Evolutionary conservation across 148 eudicot species (phyloP), one percentile per base, ranked within the genome.

Genomic region (Camellia granthamiana): DNA sequence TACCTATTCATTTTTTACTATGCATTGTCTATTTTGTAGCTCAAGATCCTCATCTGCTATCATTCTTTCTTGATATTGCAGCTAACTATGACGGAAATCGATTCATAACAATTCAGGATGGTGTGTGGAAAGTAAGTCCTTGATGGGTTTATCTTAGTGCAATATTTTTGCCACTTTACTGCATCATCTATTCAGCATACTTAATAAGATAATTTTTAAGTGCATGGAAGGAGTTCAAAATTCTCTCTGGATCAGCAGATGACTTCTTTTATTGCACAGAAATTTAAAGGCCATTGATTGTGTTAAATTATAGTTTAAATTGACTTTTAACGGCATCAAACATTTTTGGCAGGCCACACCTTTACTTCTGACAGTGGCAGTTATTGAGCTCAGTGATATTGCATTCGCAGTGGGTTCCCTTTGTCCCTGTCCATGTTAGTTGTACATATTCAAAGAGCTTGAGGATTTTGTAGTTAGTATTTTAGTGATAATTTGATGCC

Each of bases 311-410:
- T 76, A 79, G 81, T 51, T 76, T 79, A 62, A 74, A 67, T 86
- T 88, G 85, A 85, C 86, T 83, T 88, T 95, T 95, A 92, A 95
- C 94, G 87, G 94, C 81, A 59, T 89, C 84, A 77, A 87, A 87
- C 79, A 30, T 73, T 93, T 93, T 92, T 93, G 97, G 90, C 99
- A 95, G 99, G 99, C 97, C 77, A 93, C 99, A 83, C 99, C 99
- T 68, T 90, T 95, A 83, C 97, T 95, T 87, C 91, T 95, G 74
- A 90, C 97, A 1, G 99, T 95, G 71, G 99, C 99, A 56, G 97
- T 95, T 70, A 91, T 95, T 82, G 97, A 95, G 83, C 90, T 95
- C 88, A 95, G 99, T 88, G 99, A 95, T 82, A 93, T 95, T 79
- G 99, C 97, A 75, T 95, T 95, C 88, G 99, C 99, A 16, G 99